Percentiles rank a stretch among this genome's conserved stretches.
Conservation (phyloP, 352 stramenopile genomes). For the Phytophthora ohioensis region DNA sequence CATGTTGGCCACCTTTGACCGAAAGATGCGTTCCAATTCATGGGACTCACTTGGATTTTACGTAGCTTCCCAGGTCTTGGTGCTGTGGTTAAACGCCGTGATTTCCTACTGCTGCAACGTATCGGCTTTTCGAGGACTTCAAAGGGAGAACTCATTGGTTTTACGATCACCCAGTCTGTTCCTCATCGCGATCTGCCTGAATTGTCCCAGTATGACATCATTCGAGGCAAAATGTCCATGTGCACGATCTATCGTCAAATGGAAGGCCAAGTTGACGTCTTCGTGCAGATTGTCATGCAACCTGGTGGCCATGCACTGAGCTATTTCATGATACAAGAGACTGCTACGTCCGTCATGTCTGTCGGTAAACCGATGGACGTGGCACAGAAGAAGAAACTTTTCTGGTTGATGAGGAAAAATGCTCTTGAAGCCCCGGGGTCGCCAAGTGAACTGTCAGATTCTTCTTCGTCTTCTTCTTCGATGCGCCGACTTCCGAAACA, state of each 20-base stretch:
- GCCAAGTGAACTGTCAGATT: conserved; percentile 11
- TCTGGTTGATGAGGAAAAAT: conserved; percentile 58
- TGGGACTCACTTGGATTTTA: conserved; percentile 59
- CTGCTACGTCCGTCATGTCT: conserved; percentile 36
- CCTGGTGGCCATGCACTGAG: conserved; percentile 43
- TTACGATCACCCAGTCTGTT: conserved; percentile 55
- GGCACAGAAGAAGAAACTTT: conserved; percentile 67
- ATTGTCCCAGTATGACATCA: conserved; percentile 42
- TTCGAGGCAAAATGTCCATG: conserved; percentile 54
- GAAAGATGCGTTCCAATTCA: conserved; percentile 58
- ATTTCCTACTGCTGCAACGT: conserved; percentile 49
- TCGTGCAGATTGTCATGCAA: conserved; percentile 53
- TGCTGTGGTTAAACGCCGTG: conserved; percentile 43
- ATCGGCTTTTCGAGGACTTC: conserved; percentile 47
- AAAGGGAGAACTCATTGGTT: conserved; percentile 52
- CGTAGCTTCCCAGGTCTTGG: conserved; percentile 46
- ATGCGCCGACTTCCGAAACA: conserved; percentile 12
- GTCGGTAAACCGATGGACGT: conserved; percentile 49
- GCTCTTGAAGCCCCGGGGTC: conserved; percentile 16
- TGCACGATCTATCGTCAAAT: conserved; percentile 58
- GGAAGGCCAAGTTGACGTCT: conserved; percentile 52
- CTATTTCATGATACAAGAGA: conserved; percentile 45
- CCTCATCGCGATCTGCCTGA: conserved; percentile 57
- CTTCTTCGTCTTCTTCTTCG: conserved; percentile 42
- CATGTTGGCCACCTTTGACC: conserved; percentile 49